These are phyloP conservation scores for Clavispora santaluciae DNA, from an alignment of 805 yeast genomes.

Conservation along the genomic window DNA sequence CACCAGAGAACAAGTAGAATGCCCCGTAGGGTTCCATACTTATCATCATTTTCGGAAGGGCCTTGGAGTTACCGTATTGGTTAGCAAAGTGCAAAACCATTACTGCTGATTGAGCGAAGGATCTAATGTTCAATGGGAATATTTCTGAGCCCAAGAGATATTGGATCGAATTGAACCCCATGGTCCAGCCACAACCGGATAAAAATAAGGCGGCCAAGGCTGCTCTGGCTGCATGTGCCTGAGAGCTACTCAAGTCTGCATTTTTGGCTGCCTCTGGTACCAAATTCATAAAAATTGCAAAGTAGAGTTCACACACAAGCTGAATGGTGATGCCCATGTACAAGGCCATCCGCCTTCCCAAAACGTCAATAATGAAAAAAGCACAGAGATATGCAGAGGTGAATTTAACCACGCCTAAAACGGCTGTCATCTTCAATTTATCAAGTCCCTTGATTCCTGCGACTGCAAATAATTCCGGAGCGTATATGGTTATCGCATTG, in stretches of 20 bases:
- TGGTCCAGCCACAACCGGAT: conserved; percentile 53
- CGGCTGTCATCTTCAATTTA: conserved; percentile 44
- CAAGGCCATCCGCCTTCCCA: conserved; percentile 49
- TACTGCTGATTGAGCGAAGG: conserved; percentile 45
- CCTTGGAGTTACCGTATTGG: conserved; percentile 55
- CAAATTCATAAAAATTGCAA: conserved; percentile 42
- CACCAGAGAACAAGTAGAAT: conserved; percentile 46
- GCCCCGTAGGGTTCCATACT: conserved; percentile 45
- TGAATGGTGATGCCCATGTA: conserved; percentile 48
- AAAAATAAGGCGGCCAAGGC: conserved; percentile 49
- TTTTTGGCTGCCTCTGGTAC: conserved; percentile 40
- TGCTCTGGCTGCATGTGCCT: conserved; percentile 36
- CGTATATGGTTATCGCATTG: conserved; percentile 51
- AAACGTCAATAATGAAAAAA: conserved; percentile 48
- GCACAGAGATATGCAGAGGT: conserved; percentile 45
- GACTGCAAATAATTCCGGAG: conserved; percentile 47
- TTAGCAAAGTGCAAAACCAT: conserved; percentile 55
- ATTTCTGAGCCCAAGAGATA: conserved; percentile 53
- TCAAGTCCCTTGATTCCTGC: conserved; percentile 43
- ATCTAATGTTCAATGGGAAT: conserved; percentile 47
- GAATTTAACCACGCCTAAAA: conserved; percentile 52
- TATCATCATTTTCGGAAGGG: conserved; percentile 48
- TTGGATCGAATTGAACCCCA: conserved; percentile 56
- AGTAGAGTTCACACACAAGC: conserved; percentile 37
- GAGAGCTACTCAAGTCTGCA: conserved; percentile 24